These are phyloP conservation scores for Cucurbitaria berberidis DNA, from an alignment of 2,329 filamentous ascomycete species.

Conservation along the genomic window DNA sequence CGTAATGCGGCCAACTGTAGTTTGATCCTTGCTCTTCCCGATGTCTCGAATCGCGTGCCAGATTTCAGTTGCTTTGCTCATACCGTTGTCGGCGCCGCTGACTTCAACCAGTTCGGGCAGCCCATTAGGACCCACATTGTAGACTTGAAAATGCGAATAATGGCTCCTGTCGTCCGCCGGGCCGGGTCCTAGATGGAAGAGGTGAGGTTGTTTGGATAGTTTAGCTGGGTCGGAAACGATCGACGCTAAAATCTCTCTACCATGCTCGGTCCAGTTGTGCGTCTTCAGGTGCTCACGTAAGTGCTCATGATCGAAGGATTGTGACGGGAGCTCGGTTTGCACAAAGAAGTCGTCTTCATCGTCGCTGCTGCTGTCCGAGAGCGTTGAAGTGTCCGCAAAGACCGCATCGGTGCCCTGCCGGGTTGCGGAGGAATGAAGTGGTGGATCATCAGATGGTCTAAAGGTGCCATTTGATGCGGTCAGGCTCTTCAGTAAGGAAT, in stretches of 20 bases:
- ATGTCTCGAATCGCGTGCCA: conserved; percentile 43
- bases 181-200: conserved; percentile 52
- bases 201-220: conserved; percentile 52
- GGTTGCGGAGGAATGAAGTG: conserved; percentile 29
- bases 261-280: conserved; percentile 52
- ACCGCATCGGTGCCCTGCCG: conserved; percentile 31
- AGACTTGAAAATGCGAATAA: conserved; percentile 62
- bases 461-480: conserved; percentile 36
- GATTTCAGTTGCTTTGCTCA: conserved; percentile 41
- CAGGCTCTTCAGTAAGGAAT: conserved; percentile 38
- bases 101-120: conserved; percentile 48
- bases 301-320: conserved; percentile 52
- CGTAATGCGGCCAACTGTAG: conserved; percentile 64
- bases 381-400: conserved; percentile 43
- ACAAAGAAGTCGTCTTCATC: conserved; percentile 48
- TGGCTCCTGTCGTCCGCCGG: conserved; percentile 51
- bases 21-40: conserved; percentile 45
- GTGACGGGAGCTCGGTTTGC: conserved; percentile 48
- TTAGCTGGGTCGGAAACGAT: conserved; percentile 52
- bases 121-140: conserved; percentile 60
- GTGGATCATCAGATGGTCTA: conserved; percentile 29
- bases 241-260: conserved; percentile 49
- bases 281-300: conserved; percentile 54
- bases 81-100: conserved; percentile 40
- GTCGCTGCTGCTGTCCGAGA: conserved; percentile 45